Percentiles rank a stretch among this genome's conserved stretches.
Conservation (phyloP, 2,329 filamentous ascomycete species). For the Penicillium sp. region DNA sequence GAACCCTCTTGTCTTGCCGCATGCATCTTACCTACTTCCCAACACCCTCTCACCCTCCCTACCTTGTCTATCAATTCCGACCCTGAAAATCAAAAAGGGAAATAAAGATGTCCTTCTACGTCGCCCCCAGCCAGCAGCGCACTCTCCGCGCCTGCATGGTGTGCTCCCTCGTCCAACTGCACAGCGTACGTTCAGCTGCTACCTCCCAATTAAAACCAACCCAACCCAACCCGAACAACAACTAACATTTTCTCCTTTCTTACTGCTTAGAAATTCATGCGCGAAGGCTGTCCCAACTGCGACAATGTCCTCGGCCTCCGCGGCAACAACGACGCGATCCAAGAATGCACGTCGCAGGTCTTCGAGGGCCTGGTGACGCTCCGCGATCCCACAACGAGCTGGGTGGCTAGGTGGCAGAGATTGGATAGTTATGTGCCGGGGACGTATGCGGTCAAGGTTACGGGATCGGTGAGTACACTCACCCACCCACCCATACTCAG, state of each 20-base stretch:
- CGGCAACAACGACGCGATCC: constrained; percentile 68
- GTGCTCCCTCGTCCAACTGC: constrained; percentile 85
- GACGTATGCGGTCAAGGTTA: constrained; percentile 90
- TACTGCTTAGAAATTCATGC: constrained; percentile 65
- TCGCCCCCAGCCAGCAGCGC: constrained; percentile 66
- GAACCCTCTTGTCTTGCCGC: no score
- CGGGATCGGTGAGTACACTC: constrained; percentile 55
- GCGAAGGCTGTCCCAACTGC: constrained; percentile 90
- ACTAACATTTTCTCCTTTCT: no score
- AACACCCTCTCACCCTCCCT: no score
- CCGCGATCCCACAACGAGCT: constrained; percentile 70
- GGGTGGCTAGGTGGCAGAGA: constrained; percentile 95
- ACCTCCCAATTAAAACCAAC: background rate
- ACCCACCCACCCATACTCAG: no score
- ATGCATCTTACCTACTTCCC: no score
- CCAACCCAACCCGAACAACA: no score
- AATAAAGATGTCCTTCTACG: constrained; percentile 56
- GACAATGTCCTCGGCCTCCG: constrained; percentile 80
- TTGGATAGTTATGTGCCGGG: constrained; percentile 79
- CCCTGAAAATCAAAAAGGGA: no score
- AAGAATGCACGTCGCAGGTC: constrained; percentile 89
- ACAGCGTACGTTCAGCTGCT: constrained; percentile 45
- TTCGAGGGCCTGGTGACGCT: constrained; percentile 88
- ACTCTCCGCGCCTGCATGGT: constrained; percentile 96
- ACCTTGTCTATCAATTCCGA: no score